Evolutionary conservation across 164 flowering plant genomes (phyloP), one percentile per base, ranked within the genome.

Genomic region (Kalanchoe fedtschenkoi): DNA sequence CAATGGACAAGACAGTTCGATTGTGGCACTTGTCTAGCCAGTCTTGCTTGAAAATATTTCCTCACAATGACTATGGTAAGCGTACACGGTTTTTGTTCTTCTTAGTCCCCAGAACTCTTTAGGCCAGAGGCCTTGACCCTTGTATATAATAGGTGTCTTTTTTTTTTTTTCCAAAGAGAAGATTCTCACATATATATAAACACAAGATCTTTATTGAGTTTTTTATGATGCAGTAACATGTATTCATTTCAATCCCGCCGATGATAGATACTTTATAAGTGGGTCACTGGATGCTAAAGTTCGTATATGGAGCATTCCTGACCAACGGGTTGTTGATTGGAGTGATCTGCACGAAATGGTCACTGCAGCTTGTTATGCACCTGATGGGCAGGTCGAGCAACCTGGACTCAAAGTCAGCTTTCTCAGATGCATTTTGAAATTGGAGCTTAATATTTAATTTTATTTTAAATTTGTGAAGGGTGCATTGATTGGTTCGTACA

Each of bases 1-100:
- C 99, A 46, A 93, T 93, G 99, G 99, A 93, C 79, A 93, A 93
- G 80, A 93, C 99, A 29, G 99, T 93, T 47, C 81, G 99, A 63
- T 73, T 93, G 28, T 93, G 99, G 99, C 76, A 93, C 76, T 71
- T 88, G 80, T 76, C 83, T 41, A 84, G 84, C 85, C 74, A 83
- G 64, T 67, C 84, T 62, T 93, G 99, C 72, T 76, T 93, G 81
- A 90, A 87, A 79, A 67, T 80, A 4, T 93, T 93, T 75, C 80
- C 96, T 9, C 99, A 93, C 78, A 84, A 85, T 77, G 97, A 93
- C 68, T 93, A 85, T 80, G 99, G 99, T 93, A 71, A 75, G 82
- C 60, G 38, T 10, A 24, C 2, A 0, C 35, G 8, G 7, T 39
- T 11, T 55, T 29, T 61, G 28, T 16, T 62, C 42, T 19, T 38